Percentiles rank a stretch among this genome's conserved stretches.
Evolutionary conservation across 2,329 filamentous ascomycete species (phyloP).

Genomic region (Calonectria naviculata): DNA sequence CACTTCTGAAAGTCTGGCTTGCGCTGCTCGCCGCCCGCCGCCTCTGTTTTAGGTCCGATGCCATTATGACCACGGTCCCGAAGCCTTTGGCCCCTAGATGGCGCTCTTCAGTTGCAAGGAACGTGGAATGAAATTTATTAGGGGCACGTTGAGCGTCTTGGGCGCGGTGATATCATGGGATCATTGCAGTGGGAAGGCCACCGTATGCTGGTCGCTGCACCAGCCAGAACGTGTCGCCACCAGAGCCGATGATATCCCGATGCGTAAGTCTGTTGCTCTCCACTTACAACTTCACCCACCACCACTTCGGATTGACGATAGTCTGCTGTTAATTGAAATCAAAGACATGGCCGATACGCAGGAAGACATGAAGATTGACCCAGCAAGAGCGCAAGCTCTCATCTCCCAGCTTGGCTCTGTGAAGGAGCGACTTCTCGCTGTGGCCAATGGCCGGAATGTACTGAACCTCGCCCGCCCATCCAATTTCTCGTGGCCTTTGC

Average conservation of each 20-base stretch:
- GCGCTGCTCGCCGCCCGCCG: slow-evolving; percentile 61
- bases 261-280: slow-evolving; percentile 24
- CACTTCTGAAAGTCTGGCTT: slow-evolving; percentile 49
- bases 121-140: neutral
- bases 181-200: slow-evolving; percentile 18
- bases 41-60: slow-evolving; percentile 43
- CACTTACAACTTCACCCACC: slow-evolving; percentile 37
- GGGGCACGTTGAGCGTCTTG: neutral
- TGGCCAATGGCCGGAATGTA: slow-evolving; percentile 65
- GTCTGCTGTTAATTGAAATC: neutral
- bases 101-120: no score
- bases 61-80: slow-evolving; percentile 34
- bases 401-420: slow-evolving; percentile 71
- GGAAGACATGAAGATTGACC: slow-evolving; percentile 70
- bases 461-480: neutral
- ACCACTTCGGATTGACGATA: slow-evolving; percentile 12
- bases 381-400: slow-evolving; percentile 70
- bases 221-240: neutral
- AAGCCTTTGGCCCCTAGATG: neutral
- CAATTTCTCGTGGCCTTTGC: slow-evolving; percentile 17
- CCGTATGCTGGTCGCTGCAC: slow-evolving; percentile 6
- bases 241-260: slow-evolving; percentile 50
- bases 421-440: slow-evolving; percentile 65
- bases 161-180: neutral
- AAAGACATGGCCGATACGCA: slow-evolving; percentile 54